A percentile compares a stretch with the other conserved stretches of the same genome.
These are phyloP conservation scores for Tulasnella calospora DNA, from an alignment of 768 basidiomycete species.

Conservation along the genomic window DNA sequence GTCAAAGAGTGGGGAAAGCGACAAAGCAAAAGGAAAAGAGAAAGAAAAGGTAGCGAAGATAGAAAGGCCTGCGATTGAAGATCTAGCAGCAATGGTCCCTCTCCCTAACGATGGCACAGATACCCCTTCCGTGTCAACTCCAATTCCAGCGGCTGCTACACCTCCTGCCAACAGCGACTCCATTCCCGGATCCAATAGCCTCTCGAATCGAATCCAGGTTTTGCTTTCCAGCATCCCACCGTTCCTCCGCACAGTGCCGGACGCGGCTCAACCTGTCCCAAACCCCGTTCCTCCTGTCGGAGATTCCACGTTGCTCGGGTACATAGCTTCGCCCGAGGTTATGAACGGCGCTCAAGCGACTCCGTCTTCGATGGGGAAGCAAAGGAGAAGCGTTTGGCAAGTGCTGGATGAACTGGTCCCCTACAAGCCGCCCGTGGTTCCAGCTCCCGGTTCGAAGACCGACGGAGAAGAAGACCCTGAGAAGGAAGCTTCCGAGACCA, in stretches of 20 bases:
- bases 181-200: constrained; percentile 13
- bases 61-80: neutral
- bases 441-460: neutral
- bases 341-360: constrained; percentile 49
- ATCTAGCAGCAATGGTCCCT: constrained; percentile 1
- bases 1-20: neutral
- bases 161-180: neutral
- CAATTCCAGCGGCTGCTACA: neutral
- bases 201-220: constrained; percentile 19
- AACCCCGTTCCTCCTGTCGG: constrained; percentile 36
- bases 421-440: constrained; percentile 3
- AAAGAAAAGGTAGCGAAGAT: neutral
- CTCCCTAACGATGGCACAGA: neutral
- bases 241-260: constrained; percentile 34
- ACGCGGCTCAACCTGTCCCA: constrained; percentile 1
- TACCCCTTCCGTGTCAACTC: neutral
- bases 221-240: constrained; percentile 21
- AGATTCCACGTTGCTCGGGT: constrained; percentile 47
- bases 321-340: constrained; percentile 55
- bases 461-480: constrained; percentile 38
- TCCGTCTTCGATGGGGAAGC: constrained; percentile 42
- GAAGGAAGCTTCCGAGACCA: constrained; percentile 44
- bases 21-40: neutral
- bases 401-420: constrained; percentile 47
- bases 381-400: constrained; percentile 54